These are phyloP conservation scores for Tolypocladium capitatum DNA, from an alignment of 2,329 filamentous ascomycete species.

Conservation along the genomic window DNA sequence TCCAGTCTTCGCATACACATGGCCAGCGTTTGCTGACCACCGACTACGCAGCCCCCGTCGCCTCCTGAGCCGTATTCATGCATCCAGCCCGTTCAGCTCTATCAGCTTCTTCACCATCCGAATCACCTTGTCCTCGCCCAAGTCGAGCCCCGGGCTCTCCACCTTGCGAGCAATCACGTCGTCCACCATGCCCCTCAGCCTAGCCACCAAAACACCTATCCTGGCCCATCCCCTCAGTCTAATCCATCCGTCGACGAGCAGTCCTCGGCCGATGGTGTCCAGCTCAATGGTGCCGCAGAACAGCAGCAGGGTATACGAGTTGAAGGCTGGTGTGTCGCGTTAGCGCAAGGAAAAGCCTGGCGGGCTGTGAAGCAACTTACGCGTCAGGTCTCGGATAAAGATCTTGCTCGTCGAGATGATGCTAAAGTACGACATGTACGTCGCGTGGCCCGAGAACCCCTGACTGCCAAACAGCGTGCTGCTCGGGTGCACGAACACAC, in stretches of 20 bases:
- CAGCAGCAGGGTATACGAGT: conserved; percentile 74
- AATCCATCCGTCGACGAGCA: conserved; percentile 89
- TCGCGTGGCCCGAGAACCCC: conserved; percentile 58
- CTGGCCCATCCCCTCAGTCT: conserved; percentile 79
- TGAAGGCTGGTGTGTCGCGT: conserved; percentile 51
- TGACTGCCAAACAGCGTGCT: conserved; percentile 78
- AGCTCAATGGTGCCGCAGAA: conserved; percentile 78
- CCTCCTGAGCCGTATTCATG: conserved; percentile 22
- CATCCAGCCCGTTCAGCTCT: conserved; percentile 79
- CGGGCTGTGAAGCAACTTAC: conserved; percentile 33
- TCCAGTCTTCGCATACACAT: background rate
- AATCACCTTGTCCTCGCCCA: conserved; percentile 54
- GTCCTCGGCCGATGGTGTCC: conserved; percentile 73
- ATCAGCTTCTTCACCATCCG: conserved; percentile 67
- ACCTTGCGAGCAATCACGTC: conserved; percentile 69
- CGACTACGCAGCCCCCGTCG: no score
- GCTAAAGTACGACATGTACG: conserved; percentile 79
- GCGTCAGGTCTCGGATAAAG: conserved; percentile 82
- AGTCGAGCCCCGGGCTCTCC: conserved; percentile 53
- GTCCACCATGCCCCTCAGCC: conserved; percentile 78
- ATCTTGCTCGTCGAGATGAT: conserved; percentile 89
- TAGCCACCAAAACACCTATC: conserved; percentile 77
- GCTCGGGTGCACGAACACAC: conserved; percentile 86
- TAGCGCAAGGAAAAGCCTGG: background rate
- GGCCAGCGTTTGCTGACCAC: no score